phyloP scores from a whole-genome alignment of 2,329 filamentous ascomycete genomes.

The Phaeosphaeria sp. region DNA sequence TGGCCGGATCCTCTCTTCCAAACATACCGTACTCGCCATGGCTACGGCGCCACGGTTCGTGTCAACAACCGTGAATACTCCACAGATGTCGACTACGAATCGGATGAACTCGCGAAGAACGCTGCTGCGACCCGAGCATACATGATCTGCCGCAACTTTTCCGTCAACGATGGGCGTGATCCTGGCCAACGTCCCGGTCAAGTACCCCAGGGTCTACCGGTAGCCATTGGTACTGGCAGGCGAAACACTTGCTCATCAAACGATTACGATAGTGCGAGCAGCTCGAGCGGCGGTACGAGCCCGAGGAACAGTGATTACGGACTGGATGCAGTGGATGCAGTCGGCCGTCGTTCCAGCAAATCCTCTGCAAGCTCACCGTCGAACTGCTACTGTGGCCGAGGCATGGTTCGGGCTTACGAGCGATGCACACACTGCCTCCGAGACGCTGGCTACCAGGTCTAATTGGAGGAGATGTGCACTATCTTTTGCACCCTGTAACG shows the following conservation, averaged over 20 bases:
- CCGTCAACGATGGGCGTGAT: constrained; percentile 92
- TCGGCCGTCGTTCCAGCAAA: constrained; percentile 44
- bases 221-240: constrained; percentile 68
- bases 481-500: neutral
- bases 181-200: constrained; percentile 62
- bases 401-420: constrained; percentile 49
- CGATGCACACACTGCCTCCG: constrained; percentile 52
- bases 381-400: constrained; percentile 48
- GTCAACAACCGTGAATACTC: constrained; percentile 98
- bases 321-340: constrained; percentile 43
- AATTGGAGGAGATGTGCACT: neutral
- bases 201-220: constrained; percentile 66
- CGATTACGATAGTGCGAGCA: constrained; percentile 60
- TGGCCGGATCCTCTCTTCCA: constrained; percentile 93
- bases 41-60: constrained; percentile 87
- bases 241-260: constrained; percentile 55
- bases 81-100: constrained; percentile 84
- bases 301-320: constrained; percentile 57
- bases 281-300: constrained; percentile 62
- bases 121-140: constrained; percentile 95
- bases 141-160: constrained; percentile 97
- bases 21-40: constrained; percentile 73
- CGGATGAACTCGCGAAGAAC: constrained; percentile 83
- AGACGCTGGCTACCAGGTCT: constrained; percentile 48
- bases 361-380: constrained; percentile 35